phyloP scores from a whole-genome alignment of 768 basidiomycete genomes.

The Pulveroboletus sp. region DNA sequence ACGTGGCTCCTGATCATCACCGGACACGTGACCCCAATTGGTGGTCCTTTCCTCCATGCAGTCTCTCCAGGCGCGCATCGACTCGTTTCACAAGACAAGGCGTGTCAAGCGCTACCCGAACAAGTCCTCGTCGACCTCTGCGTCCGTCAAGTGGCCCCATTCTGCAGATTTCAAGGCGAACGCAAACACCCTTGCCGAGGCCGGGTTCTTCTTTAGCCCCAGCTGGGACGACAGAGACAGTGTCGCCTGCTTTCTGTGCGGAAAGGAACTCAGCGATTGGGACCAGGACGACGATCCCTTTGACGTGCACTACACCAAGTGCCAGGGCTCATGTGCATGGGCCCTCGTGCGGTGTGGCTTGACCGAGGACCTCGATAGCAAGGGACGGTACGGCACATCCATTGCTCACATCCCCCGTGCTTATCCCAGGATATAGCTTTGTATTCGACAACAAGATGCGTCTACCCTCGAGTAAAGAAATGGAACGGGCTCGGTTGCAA shows the following conservation, averaged over 20 bases:
- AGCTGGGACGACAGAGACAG: slow-evolving; percentile 66
- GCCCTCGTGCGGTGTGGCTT: slow-evolving; percentile 76
- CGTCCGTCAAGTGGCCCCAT: slow-evolving; percentile 77
- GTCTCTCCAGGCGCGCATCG: slow-evolving; percentile 53
- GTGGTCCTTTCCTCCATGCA: slow-evolving; percentile 54
- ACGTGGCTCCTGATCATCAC: slow-evolving; percentile 1
- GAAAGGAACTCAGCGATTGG: slow-evolving; percentile 83
- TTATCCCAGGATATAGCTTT: slow-evolving; percentile 42
- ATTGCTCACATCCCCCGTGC: background rate
- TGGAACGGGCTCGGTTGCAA: slow-evolving; percentile 71
- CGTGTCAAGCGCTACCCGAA: slow-evolving; percentile 51
- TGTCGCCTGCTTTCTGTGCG: slow-evolving; percentile 83
- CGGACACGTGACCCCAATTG: slow-evolving; percentile 10
- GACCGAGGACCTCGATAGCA: slow-evolving; percentile 51
- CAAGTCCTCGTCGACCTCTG: slow-evolving; percentile 45
- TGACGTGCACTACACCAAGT: slow-evolving; percentile 75
- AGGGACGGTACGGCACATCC: slow-evolving; percentile 48
- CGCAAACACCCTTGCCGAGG: slow-evolving; percentile 74
- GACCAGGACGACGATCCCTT: slow-evolving; percentile 83
- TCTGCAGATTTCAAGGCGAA: slow-evolving; percentile 61
- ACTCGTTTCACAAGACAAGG: slow-evolving; percentile 65
- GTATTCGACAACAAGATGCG: slow-evolving; percentile 56
- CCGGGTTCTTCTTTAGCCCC: slow-evolving; percentile 86
- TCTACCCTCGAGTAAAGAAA: slow-evolving; percentile 59
- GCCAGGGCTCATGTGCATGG: slow-evolving; percentile 71